These are phyloP conservation scores for Suillus brevipes DNA, from an alignment of 768 basidiomycete genomes.

Conservation along the genomic window DNA sequence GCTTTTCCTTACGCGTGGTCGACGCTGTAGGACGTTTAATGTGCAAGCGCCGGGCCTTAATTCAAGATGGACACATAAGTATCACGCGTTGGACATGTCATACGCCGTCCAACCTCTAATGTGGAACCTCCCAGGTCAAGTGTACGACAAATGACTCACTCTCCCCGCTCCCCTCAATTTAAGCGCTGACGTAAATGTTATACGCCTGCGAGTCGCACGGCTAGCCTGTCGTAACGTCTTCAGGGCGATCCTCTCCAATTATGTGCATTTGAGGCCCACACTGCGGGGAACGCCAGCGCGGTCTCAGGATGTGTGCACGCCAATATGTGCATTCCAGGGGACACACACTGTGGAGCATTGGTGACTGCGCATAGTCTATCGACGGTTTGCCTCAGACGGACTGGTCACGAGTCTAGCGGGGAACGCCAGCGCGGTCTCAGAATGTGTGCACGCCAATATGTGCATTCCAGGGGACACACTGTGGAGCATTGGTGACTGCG, in stretches of 20 bases:
- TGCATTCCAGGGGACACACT: neutral
- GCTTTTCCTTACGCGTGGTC: neutral
- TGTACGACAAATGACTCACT: neutral
- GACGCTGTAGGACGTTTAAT: neutral
- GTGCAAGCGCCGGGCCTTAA: neutral
- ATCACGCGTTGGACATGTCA: neutral
- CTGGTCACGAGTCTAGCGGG: too few species aligned
- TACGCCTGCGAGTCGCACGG: neutral
- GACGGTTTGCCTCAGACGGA: too few species aligned
- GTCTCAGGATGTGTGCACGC: neutral
- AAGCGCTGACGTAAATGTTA: neutral
- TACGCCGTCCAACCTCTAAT: neutral
- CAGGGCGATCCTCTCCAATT: neutral
- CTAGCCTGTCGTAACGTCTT: neutral
- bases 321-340: neutral
- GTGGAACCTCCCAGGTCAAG: neutral
- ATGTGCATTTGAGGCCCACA: neutral
- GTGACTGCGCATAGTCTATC: neutral
- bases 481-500: neutral
- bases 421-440: neutral
- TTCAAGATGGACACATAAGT: neutral
- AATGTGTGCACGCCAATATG: neutral
- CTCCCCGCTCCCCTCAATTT: neutral
- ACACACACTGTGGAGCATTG: too few species aligned
- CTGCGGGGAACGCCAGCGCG: neutral